phyloP scores from a whole-genome alignment of 106 monocot genomes.

The Ottelia alismoides region DNA sequence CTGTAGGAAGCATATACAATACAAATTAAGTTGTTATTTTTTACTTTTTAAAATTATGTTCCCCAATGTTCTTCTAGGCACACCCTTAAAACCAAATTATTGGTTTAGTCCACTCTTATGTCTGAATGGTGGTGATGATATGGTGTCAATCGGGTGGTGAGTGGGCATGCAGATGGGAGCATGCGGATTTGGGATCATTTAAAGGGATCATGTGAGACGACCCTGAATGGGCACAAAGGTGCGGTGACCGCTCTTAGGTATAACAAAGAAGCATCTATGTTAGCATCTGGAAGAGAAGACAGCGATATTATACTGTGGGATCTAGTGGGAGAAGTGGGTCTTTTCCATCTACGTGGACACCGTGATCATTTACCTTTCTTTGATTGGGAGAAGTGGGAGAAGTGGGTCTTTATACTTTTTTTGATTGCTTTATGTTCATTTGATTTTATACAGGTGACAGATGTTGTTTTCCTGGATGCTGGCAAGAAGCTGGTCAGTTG shows the following conservation, averaged over 20 bases:
- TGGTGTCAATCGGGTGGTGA: conserved; percentile 20
- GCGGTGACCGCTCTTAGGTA: conserved; percentile 55
- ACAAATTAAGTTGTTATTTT: neutral
- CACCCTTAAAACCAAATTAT: too few relatives aligned
- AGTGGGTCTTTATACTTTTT: neutral
- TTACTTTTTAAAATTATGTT: too few relatives aligned
- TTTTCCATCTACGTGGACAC: conserved; percentile 75
- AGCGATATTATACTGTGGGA: conserved; percentile 90
- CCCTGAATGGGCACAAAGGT: conserved; percentile 73
- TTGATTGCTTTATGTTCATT: neutral
- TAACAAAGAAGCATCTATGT: conserved; percentile 29
- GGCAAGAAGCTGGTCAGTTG: conserved; percentile 84
- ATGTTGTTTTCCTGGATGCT: conserved; percentile 63
- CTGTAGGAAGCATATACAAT: neutral
- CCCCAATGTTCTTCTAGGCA: too few relatives aligned
- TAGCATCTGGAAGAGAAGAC: conserved; percentile 91
- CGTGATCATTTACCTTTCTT: conserved; percentile 46
- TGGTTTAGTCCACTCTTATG: too few relatives aligned
- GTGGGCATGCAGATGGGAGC: conserved; percentile 79
- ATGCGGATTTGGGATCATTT: conserved; percentile 79
- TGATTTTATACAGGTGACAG: conserved; percentile 55
- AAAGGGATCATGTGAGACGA: conserved; percentile 48
- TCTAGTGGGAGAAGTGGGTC: conserved; percentile 58
- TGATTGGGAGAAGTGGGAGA: too few relatives aligned
- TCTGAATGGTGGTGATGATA: too few relatives aligned